Evolutionary conservation across 768 basidiomycete species (phyloP), one percentile per base, ranked within the genome.

Genomic region (Collybia sordida): DNA sequence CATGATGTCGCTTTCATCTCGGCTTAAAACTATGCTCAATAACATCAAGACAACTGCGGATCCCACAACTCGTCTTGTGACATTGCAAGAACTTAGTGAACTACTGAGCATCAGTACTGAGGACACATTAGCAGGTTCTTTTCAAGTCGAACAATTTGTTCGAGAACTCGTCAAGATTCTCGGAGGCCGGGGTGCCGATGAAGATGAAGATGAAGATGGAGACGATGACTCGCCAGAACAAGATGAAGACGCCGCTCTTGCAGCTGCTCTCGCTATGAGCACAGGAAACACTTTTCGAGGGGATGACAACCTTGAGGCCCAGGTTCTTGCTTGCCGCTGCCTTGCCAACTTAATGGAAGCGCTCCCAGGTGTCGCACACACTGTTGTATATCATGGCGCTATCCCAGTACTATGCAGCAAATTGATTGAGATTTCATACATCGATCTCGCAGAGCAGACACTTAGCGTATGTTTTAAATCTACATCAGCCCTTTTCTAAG

Each of bases 281-380:
- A 73, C 82, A 0, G 86, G 86, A 19, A 80, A 75, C 4, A 64
- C 73, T 1, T 87, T 75, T 62, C 84, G 85, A 60, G 90, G 88
- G 25, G 90, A 93, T 59, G 90, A 91, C 51, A 90, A 90, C 57
- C 80, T 90, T 24, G 95, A 98, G 71, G 93, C 93, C 46, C 95
- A 98, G 69, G 85, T 98, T 43, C 80, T 98, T 41, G 97, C 97
- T 23, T 98, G 95, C 68, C 80, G 97, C 54, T 99, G 97, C 65
- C 76, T 99, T 45, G 96, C 95, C 42, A 98, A 99, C 66, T 78
- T 99, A 48, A 95, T 98, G 93, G 97, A 98, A 68, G 96, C 94
- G n/a, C 78, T 98, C 18, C 97, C 97, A 15, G 94, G 95, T 21
- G 89, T 93, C 36, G 93, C 93, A n/a, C 94, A 98, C 63, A 94